Conservation (phyloP, 73 alveolate species). For the Tetrahymena borealis region DNA sequence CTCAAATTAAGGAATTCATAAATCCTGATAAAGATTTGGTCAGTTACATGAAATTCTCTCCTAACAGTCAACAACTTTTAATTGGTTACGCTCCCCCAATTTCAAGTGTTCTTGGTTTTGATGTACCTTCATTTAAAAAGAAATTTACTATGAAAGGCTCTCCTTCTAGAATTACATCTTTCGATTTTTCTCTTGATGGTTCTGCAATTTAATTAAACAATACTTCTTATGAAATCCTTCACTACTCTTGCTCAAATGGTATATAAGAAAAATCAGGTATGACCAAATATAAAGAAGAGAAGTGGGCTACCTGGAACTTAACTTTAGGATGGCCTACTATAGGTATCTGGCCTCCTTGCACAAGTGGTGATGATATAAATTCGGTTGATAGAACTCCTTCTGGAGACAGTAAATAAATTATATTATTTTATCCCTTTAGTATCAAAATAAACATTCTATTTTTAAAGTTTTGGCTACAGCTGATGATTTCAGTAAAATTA, state of each 20-base stretch:
- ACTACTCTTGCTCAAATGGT: conserved; percentile 28
- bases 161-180: conserved; percentile 73
- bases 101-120: conserved; percentile 73
- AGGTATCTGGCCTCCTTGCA: conserved; percentile 97
- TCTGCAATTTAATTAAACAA: conserved; percentile 72
- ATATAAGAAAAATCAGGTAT: conserved; percentile 74
- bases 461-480: conserved; percentile 88
- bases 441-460: conserved; percentile 46
- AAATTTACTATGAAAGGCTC: conserved; percentile 72
- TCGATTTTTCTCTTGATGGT: conserved; percentile 93
- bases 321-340: conserved; percentile 95
- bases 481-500: conserved; percentile 95
- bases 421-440: conserved; percentile 53
- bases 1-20: conserved; percentile 46
- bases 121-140: conserved; percentile 71
- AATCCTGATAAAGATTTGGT: conserved; percentile 75
- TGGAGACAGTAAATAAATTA: conserved; percentile 33
- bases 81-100: conserved; percentile 82
- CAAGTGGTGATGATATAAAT: conserved; percentile 96
- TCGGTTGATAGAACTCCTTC: conserved; percentile 85
- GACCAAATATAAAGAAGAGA: conserved; percentile 67
- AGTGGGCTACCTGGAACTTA: conserved; percentile 87
- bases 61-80: conserved; percentile 76
- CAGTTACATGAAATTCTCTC: conserved; percentile 84
- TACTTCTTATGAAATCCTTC: conserved; percentile 79